Percentiles rank a stretch among this genome's conserved stretches.
phyloP scores from a whole-genome alignment of 768 basidiomycete genomes.

The Daedaleopsis sinensis region DNA sequence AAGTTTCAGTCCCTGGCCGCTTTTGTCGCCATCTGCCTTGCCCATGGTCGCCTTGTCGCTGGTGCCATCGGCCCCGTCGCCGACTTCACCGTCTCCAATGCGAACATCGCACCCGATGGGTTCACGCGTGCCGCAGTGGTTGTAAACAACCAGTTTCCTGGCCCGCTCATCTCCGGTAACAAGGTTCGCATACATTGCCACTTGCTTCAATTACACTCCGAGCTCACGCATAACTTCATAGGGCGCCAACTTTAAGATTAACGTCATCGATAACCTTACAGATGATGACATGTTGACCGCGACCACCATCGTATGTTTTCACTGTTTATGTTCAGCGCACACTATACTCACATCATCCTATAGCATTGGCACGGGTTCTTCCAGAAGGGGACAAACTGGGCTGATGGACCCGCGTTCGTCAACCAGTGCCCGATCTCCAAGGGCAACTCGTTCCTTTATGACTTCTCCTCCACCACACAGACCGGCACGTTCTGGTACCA shows the following conservation, averaged over 20 bases:
- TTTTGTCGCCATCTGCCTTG: slow-evolving; percentile 5
- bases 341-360: neutral
- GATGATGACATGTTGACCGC: slow-evolving; percentile 22
- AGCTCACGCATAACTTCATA: neutral
- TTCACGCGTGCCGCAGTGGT: slow-evolving; percentile 27
- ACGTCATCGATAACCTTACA: slow-evolving; percentile 26
- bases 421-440: slow-evolving; percentile 43
- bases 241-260: slow-evolving; percentile 29
- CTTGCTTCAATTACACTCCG: neutral
- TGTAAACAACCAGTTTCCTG: slow-evolving; percentile 25
- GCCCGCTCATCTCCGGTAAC: slow-evolving; percentile 26
- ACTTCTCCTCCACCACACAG: slow-evolving; percentile 35
- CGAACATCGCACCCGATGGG: slow-evolving; percentile 37
- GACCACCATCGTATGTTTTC: slow-evolving; percentile 24
- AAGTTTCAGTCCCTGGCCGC: neutral
- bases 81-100: slow-evolving; percentile 30
- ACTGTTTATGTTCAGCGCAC: neutral
- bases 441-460: slow-evolving; percentile 44
- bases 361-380: slow-evolving; percentile 55
- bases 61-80: slow-evolving; percentile 30
- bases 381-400: slow-evolving; percentile 45
- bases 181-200: slow-evolving; percentile 18
- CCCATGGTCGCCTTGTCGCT: neutral
- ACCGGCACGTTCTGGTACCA: slow-evolving; percentile 43
- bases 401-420: slow-evolving; percentile 51